Evolutionary conservation across 129 eudicot species (phyloP).

Genomic region (sunflower (Helianthus annuus)): DNA sequence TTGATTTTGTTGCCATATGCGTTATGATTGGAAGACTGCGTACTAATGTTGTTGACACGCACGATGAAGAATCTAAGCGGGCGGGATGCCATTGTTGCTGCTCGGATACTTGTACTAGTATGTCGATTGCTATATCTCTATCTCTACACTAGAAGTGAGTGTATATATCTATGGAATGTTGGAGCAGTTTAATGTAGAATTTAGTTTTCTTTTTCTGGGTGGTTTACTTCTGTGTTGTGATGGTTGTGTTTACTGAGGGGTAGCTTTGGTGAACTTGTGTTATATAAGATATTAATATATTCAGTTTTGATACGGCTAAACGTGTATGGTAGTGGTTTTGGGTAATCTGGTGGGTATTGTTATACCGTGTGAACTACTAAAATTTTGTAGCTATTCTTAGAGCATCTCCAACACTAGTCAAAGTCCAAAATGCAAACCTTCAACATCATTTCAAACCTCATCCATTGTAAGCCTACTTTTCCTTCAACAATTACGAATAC

Average conservation of each 20-base stretch:
- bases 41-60: conserved; percentile 30
- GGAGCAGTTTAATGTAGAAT: conserved; percentile 37
- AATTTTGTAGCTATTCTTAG: too few species aligned
- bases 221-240: not conserved
- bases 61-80: conserved; percentile 19
- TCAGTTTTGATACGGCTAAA: too few species aligned
- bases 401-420: too few species aligned
- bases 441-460: too few species aligned
- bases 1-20: conserved; percentile 37
- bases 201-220: conserved; percentile 10
- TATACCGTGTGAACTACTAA: too few species aligned
- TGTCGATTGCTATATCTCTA: conserved; percentile 29
- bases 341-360: too few species aligned
- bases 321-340: too few species aligned
- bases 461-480: too few species aligned
- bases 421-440: too few species aligned
- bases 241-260: not conserved
- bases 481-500: too few species aligned
- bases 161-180: conserved; percentile 48
- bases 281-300: too few species aligned
- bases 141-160: conserved; percentile 39
- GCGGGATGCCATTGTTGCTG: conserved; percentile 19
- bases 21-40: conserved; percentile 16
- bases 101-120: conserved; percentile 35
- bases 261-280: conserved; percentile 5